Evolutionary conservation across 768 basidiomycete species (phyloP).

Genomic region (Suillus spraguei): DNA sequence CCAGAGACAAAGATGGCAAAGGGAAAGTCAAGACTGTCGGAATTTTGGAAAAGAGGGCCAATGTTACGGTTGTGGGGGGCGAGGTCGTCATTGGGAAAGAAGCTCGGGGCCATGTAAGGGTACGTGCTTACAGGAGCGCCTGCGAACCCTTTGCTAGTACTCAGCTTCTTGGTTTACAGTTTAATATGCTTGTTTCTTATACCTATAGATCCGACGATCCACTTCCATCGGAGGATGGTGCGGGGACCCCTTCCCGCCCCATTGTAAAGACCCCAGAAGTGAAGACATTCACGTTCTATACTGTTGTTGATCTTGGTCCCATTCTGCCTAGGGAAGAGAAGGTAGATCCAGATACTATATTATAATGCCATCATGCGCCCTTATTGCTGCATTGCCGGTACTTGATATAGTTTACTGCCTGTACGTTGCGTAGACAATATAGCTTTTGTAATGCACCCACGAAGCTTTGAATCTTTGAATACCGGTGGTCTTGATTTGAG

Average conservation of each 20-base stretch:
- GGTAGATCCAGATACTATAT: constrained; percentile 21
- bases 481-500: background rate
- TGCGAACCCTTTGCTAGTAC: background rate
- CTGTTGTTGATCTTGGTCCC: constrained; percentile 75
- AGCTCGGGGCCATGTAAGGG: constrained; percentile 77
- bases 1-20: constrained; percentile 48
- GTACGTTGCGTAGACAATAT: background rate
- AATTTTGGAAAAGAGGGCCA: constrained; percentile 87
- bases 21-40: constrained; percentile 64
- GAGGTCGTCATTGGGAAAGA: constrained; percentile 87
- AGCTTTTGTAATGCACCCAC: background rate
- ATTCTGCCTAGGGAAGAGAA: constrained; percentile 65
- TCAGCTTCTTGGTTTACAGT: constrained; percentile 48
- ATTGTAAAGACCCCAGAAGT: constrained; percentile 64
- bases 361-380: background rate
- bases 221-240: constrained; percentile 63
- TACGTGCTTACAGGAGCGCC: constrained; percentile 36
- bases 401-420: background rate
- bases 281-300: constrained; percentile 91
- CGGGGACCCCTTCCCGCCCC: constrained; percentile 44
- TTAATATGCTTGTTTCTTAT: constrained; percentile 92
- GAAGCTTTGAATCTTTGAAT: background rate
- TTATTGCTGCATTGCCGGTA: background rate
- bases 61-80: constrained; percentile 85
- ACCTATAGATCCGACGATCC: constrained; percentile 93